A percentile compares a stretch with the other conserved stretches of the same genome.
phyloP scores from a whole-genome alignment of 306 rosid genomes.

The Canavalia gladiata region DNA sequence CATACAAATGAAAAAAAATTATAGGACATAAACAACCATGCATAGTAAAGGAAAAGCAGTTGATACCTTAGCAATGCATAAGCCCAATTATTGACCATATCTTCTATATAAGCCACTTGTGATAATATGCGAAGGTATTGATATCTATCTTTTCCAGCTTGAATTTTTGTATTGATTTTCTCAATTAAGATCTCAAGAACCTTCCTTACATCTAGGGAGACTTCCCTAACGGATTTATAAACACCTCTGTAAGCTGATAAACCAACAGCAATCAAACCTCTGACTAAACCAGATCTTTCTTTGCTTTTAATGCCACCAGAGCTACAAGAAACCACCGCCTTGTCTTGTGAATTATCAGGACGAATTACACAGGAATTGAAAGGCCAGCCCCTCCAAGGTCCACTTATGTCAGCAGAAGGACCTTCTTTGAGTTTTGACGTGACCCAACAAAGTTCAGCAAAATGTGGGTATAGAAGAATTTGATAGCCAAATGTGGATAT shows the following conservation, averaged over 20 bases:
- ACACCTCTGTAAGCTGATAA: conserved; percentile 87
- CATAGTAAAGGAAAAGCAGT: conserved; percentile 33
- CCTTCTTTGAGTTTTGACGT: conserved; percentile 93
- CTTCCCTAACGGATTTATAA: conserved; percentile 85
- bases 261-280: conserved; percentile 92
- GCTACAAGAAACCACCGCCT: conserved; percentile 57
- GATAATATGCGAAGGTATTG: conserved; percentile 85
- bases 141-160: conserved; percentile 82
- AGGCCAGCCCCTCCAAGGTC: conserved; percentile 99
- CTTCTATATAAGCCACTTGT: conserved; percentile 96
- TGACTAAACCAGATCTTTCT: conserved; percentile 74
- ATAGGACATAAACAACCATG: conserved; percentile 7
- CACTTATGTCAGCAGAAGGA: conserved; percentile 84
- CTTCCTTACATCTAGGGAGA: conserved; percentile 76
- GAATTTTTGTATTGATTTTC: conserved; percentile 70
- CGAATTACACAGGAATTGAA: conserved; percentile 90
- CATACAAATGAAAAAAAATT: neutral
- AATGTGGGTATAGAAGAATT: conserved; percentile 89
- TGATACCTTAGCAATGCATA: conserved; percentile 79
- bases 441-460: conserved; percentile 98
- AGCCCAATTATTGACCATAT: conserved; percentile 91
- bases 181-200: conserved; percentile 81
- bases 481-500: conserved; percentile 93
- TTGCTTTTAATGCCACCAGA: conserved; percentile 63
- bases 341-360: conserved; percentile 64